Base-by-base conservation (phyloP, 177 flowering plant species). In the Vitis hybrid region DNA sequence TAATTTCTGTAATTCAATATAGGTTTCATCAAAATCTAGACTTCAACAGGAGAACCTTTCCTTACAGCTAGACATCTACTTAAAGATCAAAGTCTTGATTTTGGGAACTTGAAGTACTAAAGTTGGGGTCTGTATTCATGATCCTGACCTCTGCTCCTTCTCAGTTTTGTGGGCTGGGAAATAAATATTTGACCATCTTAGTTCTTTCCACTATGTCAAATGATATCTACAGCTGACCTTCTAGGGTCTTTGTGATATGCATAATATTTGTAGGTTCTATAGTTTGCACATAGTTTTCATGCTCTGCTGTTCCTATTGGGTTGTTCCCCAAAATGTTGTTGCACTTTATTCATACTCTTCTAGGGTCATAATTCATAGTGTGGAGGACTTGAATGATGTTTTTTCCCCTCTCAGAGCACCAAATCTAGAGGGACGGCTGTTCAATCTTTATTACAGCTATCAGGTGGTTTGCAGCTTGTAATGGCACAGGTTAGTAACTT, bases 401-500 rank as follows among this genome's bases (percentile, higher is more conserved):
- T 51, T 29, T 70, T 74, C 49, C 65, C 68, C 62, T 77, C 79
- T 54, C 87, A 93, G 98, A 79, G 86, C 75, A 65, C 84, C 55
- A 80, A 81, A 65, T 82, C 87, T 34, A 88, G 82, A 82, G 82
- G 81, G 65, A 54, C 73, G 14, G 80, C 89, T 20, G 54, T 86
- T 69, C 86, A 85, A 65, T 81, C 92, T 56, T 76, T 94, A 66
- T 52, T 89, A 50, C 92, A 89, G 72, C 79, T 93, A 66, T 83
- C 88, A 31, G 98, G 98, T 50, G 90, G 96, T 59, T 72, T 92
- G 79, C 90, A 90, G 73, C 92, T 92, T 67, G 81, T 84, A 45
- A 82, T 71, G n/a, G 86, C 97, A 66, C 96, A 92, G 97, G 98
- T 94, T 50, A 15, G 34, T 50, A 59, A 56, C 68, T 68, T 71